Evolutionary conservation across 2,329 filamentous ascomycete species (phyloP).

Genomic region (Colletotrichum neosansevieriae): DNA sequence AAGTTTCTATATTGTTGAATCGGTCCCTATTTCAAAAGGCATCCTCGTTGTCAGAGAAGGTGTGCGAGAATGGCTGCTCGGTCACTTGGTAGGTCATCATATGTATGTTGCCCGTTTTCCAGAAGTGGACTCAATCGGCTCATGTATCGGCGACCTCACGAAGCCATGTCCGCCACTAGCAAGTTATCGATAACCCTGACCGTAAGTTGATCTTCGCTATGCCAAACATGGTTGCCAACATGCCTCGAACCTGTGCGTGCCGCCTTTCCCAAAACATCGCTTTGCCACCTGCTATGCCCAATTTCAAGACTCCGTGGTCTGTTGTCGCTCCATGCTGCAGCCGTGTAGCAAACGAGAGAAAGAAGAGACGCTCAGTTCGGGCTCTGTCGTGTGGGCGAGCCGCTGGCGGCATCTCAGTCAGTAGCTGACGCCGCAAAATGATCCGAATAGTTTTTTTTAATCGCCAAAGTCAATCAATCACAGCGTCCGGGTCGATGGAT

Average conservation of each 20-base stretch:
- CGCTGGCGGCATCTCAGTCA: background rate
- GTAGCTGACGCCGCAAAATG: background rate
- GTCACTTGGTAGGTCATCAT: no score
- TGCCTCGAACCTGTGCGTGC: background rate
- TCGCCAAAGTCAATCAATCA: constrained; percentile 50
- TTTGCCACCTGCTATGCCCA: background rate
- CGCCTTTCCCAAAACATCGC: constrained; percentile 9
- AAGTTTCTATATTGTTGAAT: no score
- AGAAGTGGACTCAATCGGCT: no score
- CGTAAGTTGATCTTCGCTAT: background rate
- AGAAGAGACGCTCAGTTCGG: background rate
- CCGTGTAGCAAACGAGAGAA: background rate
- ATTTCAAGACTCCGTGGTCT: background rate
- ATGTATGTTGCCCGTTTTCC: no score
- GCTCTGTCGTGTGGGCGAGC: background rate
- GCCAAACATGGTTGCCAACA: background rate
- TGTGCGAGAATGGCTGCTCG: no score
- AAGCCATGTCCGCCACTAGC: no score
- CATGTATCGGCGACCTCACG: no score
- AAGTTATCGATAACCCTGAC: no score
- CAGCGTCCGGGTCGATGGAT: constrained; percentile 56
- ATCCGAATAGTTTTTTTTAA: background rate
- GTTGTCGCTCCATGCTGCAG: background rate
- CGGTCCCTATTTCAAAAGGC: no score
- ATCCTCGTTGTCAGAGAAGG: no score